These are phyloP conservation scores for Colletotrichum plurivorum DNA, from an alignment of 2,329 filamentous ascomycete species.

Conservation along the genomic window DNA sequence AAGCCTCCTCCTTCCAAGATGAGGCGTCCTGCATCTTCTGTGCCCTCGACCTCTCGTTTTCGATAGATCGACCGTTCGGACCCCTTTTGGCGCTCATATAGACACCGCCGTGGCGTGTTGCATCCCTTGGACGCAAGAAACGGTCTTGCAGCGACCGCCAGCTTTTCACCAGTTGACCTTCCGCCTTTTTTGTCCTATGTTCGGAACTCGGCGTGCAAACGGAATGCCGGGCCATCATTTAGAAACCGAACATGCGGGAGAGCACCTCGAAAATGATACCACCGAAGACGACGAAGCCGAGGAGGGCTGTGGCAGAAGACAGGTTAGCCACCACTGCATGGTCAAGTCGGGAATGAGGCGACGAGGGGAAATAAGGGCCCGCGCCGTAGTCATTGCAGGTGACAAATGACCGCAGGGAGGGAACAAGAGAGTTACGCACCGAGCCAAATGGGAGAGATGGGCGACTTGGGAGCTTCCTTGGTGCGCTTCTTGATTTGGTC, in stretches of 20 bases:
- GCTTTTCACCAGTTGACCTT: not conserved
- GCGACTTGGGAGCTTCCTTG: slow-evolving; percentile 71
- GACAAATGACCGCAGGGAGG: not conserved
- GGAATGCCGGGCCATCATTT: not conserved
- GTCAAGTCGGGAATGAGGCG: not conserved
- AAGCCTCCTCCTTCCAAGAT: not conserved
- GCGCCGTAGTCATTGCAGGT: too few relatives aligned
- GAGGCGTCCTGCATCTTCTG: slow-evolving; percentile 6
- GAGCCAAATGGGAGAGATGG: slow-evolving; percentile 76
- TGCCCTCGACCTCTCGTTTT: slow-evolving; percentile 9
- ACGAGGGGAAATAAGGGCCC: not conserved
- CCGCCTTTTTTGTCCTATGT: not conserved
- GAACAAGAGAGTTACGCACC: slow-evolving; percentile 59
- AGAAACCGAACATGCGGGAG: slow-evolving; percentile 63
- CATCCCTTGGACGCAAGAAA: not conserved
- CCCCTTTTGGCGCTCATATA: not conserved
- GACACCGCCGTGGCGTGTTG: not conserved
- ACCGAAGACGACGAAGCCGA: slow-evolving; percentile 74
- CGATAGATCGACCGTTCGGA: not conserved
- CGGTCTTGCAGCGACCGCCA: slow-evolving; percentile 9
- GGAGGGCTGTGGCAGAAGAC: slow-evolving; percentile 57
- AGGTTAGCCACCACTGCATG: not conserved
- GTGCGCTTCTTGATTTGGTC: slow-evolving; percentile 72
- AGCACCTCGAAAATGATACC: slow-evolving; percentile 72
- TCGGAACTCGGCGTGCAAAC: not conserved